phyloP scores from a whole-genome alignment of 768 basidiomycete genomes.

The Hirschioporus abietinus region DNA sequence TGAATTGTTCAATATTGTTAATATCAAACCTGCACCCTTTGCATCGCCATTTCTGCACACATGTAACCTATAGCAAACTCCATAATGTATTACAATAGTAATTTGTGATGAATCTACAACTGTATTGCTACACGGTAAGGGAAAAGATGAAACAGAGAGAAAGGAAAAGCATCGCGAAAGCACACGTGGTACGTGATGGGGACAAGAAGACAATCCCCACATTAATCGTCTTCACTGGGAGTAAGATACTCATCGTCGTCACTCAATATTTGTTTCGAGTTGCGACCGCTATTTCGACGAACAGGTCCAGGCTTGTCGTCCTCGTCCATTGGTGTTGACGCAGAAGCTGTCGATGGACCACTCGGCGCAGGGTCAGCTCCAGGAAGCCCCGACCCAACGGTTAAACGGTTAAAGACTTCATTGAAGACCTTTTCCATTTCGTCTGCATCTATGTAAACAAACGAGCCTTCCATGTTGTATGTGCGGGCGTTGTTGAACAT shows the following conservation, averaged over 20 bases:
- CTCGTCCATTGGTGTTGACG: conserved; percentile 78
- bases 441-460: conserved; percentile 91
- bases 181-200: not conserved
- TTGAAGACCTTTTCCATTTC: conserved; percentile 91
- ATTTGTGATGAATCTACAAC: not conserved
- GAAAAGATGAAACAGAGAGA: not conserved
- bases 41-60: not conserved
- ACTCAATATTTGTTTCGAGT: conserved; percentile 70
- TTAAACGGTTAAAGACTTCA: conserved; percentile 57
- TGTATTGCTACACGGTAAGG: not conserved
- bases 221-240: conserved; percentile 66
- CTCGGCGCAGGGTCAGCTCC: conserved; percentile 48
- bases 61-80: not conserved
- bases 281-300: conserved; percentile 48
- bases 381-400: conserved; percentile 66
- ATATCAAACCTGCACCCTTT: not conserved
- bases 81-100: conserved; percentile 1
- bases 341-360: conserved; percentile 37
- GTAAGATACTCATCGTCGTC: conserved; percentile 67
- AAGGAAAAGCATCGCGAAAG: not conserved
- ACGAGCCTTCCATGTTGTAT: conserved; percentile 92
- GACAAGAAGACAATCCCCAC: conserved; percentile 16
- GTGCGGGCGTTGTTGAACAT: conserved; percentile 94
- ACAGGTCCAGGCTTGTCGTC: conserved; percentile 60
- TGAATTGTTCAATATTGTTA: not conserved